Evolutionary conservation across 306 rosid species (phyloP), one percentile per base, ranked within the genome.

Genomic region (Cucumis cinereus): DNA sequence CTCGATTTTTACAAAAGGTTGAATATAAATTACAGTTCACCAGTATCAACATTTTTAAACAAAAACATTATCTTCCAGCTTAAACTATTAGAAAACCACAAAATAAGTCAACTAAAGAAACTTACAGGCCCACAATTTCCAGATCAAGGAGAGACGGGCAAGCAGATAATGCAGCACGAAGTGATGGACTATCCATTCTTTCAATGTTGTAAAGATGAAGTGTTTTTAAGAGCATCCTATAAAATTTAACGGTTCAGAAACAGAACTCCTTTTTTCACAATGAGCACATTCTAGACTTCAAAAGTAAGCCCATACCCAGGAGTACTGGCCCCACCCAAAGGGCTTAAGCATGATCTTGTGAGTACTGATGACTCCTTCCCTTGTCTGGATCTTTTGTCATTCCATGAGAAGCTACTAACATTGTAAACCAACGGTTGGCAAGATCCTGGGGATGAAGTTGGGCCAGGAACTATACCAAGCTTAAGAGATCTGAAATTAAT

Each of bases 81-180:
- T 62, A 68, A 73, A 77, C 72, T 36, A 75, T 71, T 60, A 79
- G 78, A 45, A 82, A 73, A 36, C n/a, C 57, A 72, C 16, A 66
- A 75, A 49, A 24, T 74, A 49, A 26, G 40, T 52, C 68, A 77
- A 62, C 77, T 63, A 75, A 61, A 79, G 43, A 57, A 81, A 89
- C 98, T 85, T 92, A 94, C 99, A 94, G 94, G 88, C 97, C 96
- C 78, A 94, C 93, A 57, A 94, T 89, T 90, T 94, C 98, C 84
- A 92, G 84, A 86, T 94, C 99, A 80, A 90, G 90, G 67, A 94
- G 98, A 81, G 90, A 85, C 38, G 92, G 96, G 80, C 99, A 94
- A 28, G 92, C 93, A 3, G 85, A 86, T 76, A 94, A 74, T 77
- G 97, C 96, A 47, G 56, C 88, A 82, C 85, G 82, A 73, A 94